phyloP scores from a whole-genome alignment of 257 asterid species.

The Vinca minor region DNA sequence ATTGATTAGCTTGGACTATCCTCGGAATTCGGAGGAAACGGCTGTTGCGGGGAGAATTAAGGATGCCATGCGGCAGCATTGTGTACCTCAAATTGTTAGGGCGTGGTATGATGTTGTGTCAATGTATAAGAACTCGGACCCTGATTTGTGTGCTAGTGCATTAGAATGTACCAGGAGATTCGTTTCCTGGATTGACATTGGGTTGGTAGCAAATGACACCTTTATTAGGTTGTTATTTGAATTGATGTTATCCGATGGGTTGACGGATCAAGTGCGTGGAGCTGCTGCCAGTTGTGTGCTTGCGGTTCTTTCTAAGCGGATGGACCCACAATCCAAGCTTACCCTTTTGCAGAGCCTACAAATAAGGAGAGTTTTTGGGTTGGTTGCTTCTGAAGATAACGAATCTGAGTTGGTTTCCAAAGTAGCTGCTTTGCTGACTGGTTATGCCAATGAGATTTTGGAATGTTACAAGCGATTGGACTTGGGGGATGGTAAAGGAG shows the following conservation, averaged over 20 bases:
- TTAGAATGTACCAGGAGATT: slow-evolving; percentile 66
- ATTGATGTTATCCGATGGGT: slow-evolving; percentile 55
- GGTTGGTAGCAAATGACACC: slow-evolving; percentile 64
- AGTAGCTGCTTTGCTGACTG: slow-evolving; percentile 70
- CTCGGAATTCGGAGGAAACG: slow-evolving; percentile 58
- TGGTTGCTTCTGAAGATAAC: slow-evolving; percentile 43
- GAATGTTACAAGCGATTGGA: slow-evolving; percentile 69
- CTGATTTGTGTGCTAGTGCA: slow-evolving; percentile 64
- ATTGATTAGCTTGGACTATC: slow-evolving; percentile 73
- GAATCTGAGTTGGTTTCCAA: slow-evolving; percentile 56
- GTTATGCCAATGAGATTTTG: slow-evolving; percentile 72
- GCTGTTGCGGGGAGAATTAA: slow-evolving; percentile 61
- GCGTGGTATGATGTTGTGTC: slow-evolving; percentile 67
- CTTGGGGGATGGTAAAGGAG: slow-evolving; percentile 47
- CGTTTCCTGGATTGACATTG: slow-evolving; percentile 89
- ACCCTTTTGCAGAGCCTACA: slow-evolving; percentile 63
- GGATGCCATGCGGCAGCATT: slow-evolving; percentile 90
- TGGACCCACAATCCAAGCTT: slow-evolving; percentile 75
- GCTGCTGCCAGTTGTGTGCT: slow-evolving; percentile 68
- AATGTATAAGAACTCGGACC: slow-evolving; percentile 55
- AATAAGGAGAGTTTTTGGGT: slow-evolving; percentile 64
- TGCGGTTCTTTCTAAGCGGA: slow-evolving; percentile 72
- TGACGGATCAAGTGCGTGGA: slow-evolving; percentile 58
- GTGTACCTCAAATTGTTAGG: slow-evolving; percentile 70
- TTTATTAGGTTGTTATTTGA: slow-evolving; percentile 66